Base-by-base conservation (phyloP, 257 asterid genomes). In the Solanum boliviense region DNA sequence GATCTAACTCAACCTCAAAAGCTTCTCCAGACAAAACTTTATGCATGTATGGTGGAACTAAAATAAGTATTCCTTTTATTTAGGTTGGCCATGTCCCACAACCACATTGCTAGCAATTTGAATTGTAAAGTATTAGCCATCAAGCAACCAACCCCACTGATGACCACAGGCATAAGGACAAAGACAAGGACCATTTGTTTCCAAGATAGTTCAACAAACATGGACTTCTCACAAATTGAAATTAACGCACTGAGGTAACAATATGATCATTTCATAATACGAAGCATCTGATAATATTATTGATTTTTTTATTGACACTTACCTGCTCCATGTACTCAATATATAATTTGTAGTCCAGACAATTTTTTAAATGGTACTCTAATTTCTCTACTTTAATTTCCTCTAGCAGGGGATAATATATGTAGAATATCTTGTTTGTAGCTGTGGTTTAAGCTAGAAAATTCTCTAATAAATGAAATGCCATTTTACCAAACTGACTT, bases 191-290 rank as follows among this genome's bases (percentile, higher is more conserved):
- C 93, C 73, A 90, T 93, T 82, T 89, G 92, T 76, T 48, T 93
- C 56, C 92, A 91, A 65, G 92, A 90, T 65, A 48, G 90, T 87
- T 92, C 95, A 76, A 90, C 94, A 88, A 92, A 90, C 90, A 87
- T 94, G 95, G 97, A 93, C 97, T 96, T 95, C 92, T 96, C 99
- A 2, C 98, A 95, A 65, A 92, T 96, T 87, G 97, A 96, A 89
- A 91, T 96, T 67, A 93, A 94, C 87, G 88, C 93, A 46, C 87
- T 93, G 41, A 95, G 97, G 99, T 95, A 52, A 92, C 89, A 39
- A 21, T 83, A 4, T 11, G 23, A 44, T n/a, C 9, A 65, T 25
- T 31, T 41, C 38, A 7, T 81, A 3, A 25, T 72, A 58, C 36
- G 23, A 34, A 65, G 31, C 20, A 15, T 52, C 62, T 52, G 3